Percentiles rank a stretch among this genome's conserved stretches.
These are phyloP conservation scores for Eucalyptus decipiens DNA, from an alignment of 345 rosid genomes.

Conservation along the genomic window DNA sequence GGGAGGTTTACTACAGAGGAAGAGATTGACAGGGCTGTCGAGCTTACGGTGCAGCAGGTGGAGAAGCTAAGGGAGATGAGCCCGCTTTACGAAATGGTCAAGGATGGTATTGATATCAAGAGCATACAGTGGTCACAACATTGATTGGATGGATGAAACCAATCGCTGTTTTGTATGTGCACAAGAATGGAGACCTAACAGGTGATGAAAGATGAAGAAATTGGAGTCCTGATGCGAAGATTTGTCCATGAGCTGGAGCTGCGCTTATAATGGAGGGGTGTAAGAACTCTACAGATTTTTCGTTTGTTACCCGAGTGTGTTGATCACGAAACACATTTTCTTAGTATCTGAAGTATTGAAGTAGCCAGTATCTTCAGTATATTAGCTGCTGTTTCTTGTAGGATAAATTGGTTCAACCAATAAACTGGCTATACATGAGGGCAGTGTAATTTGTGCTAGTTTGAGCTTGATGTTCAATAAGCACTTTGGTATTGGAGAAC, in stretches of 20 bases:
- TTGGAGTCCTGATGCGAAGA: background rate
- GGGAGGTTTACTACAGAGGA: slow-evolving; percentile 91
- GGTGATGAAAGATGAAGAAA: background rate
- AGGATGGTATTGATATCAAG: slow-evolving; percentile 81
- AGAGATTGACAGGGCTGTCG: slow-evolving; percentile 75
- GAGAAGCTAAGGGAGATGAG: slow-evolving; percentile 96
- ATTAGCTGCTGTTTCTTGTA: background rate
- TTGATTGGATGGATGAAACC: slow-evolving; percentile 9
- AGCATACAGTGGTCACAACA: slow-evolving; percentile 91
- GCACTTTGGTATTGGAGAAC: background rate
- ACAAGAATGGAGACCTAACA: background rate
- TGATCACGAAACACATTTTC: background rate
- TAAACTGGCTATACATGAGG: background rate
- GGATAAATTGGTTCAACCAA: background rate
- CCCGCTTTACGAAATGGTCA: slow-evolving; percentile 91
- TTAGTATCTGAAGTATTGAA: background rate
- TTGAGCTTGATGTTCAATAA: background rate
- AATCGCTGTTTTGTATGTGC: background rate
- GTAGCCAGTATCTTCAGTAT: background rate
- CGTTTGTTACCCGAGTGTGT: background rate
- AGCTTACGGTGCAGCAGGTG: slow-evolving; percentile 84
- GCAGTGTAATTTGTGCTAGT: background rate
- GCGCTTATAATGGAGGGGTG: background rate
- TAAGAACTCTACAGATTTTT: background rate
- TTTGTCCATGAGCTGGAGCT: background rate